These are phyloP conservation scores for Scutellaria minor DNA, from an alignment of 257 asterid species.

Conservation along the genomic window DNA sequence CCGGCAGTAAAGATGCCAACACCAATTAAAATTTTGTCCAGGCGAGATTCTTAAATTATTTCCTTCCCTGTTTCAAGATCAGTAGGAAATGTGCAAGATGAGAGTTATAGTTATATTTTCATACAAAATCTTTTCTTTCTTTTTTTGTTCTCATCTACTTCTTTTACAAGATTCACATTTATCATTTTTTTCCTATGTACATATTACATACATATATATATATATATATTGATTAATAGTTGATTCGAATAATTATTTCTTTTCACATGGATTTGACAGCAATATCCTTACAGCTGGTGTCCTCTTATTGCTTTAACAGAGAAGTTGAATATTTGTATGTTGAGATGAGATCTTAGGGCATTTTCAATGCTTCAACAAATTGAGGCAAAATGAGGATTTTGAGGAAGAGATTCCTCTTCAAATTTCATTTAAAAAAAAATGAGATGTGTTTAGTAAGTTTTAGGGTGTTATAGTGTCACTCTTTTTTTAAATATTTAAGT, in stretches of 20 bases:
- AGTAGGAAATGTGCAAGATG: conserved; percentile 35
- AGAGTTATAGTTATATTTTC: conserved; percentile 40
- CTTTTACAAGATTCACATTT: conserved; percentile 26
- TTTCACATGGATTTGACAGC: conserved; percentile 17
- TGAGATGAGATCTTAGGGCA: not conserved
- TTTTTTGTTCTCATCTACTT: not conserved
- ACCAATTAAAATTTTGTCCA: conserved; percentile 46
- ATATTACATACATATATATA: conserved; percentile 26
- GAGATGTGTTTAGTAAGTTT: too few relatives aligned
- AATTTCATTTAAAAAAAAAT: too few relatives aligned
- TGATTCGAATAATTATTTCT: conserved; percentile 24
- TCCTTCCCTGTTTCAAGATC: conserved; percentile 45
- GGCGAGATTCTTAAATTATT: conserved; percentile 42
- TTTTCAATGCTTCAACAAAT: not conserved
- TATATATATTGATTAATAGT: conserved; percentile 23
- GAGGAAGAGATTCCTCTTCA: too few relatives aligned
- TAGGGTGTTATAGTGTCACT: too few relatives aligned
- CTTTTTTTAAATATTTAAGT: too few relatives aligned
- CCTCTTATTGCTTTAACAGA: conserved; percentile 5
- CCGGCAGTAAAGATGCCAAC: conserved; percentile 46
- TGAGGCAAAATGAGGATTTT: too few relatives aligned
- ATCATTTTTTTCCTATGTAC: conserved; percentile 47
- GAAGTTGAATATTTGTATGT: not conserved
- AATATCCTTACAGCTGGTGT: conserved; percentile 1
- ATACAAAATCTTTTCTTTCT: not conserved